Conservation (phyloP, 306 rosid species). For the Cicer yamashitae region DNA sequence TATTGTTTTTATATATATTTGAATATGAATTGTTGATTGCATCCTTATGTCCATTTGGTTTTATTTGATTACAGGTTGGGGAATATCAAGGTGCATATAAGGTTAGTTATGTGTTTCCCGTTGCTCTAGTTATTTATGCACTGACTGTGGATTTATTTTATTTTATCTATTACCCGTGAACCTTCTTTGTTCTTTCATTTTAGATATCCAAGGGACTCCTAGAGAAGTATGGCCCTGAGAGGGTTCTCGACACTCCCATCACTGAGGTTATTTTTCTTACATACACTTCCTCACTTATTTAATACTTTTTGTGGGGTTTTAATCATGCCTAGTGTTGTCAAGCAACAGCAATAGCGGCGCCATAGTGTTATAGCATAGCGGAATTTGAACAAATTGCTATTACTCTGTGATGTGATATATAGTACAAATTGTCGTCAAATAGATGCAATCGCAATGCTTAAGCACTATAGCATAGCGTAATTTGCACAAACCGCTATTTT, state of each 20-base stretch:
- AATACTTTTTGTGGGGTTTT: conserved; percentile 9
- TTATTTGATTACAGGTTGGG: conserved; percentile 75
- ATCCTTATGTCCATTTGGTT: conserved; percentile 37
- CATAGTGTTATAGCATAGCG: too few relatives aligned
- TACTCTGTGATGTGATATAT: too few relatives aligned
- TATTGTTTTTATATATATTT: neutral
- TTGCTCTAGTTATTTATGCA: conserved; percentile 2
- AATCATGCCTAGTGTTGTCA: neutral
- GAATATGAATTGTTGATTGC: neutral
- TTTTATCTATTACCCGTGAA: neutral
- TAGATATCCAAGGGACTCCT: conserved; percentile 90
- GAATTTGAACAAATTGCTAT: too few relatives aligned
- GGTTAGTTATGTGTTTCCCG: conserved; percentile 56
- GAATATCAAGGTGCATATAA: conserved; percentile 99
- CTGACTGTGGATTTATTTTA: conserved; percentile 11
- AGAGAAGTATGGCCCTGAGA: conserved; percentile 97
- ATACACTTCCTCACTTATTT: conserved; percentile 29
- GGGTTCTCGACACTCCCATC: conserved; percentile 98
- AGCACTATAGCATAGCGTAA: too few relatives aligned
- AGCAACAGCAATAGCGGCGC: too few relatives aligned
- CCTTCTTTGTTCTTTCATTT: conserved; percentile 33
- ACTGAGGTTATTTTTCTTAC: conserved; percentile 75
- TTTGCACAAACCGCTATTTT: too few relatives aligned
- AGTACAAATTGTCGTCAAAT: too few relatives aligned
- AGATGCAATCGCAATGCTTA: too few relatives aligned